These are phyloP conservation scores for Phytophthora nicotianae DNA, from an alignment of 352 stramenopile genomes.

Conservation along the genomic window DNA sequence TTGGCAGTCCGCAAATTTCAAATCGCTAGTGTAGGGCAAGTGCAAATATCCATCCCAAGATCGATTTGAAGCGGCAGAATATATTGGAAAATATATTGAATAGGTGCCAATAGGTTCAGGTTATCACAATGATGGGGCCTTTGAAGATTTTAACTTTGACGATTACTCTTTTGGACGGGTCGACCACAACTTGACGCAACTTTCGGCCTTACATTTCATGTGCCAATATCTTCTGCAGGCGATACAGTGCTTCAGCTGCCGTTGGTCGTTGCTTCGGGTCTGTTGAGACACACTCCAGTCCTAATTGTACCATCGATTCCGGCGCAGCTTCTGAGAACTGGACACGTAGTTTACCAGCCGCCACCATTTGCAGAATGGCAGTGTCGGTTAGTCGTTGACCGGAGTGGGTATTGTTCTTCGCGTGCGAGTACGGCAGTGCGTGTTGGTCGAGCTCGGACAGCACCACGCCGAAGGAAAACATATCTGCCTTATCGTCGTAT, in stretches of 20 bases:
- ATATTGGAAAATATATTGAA: constrained; percentile 29
- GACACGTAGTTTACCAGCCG: constrained; percentile 41
- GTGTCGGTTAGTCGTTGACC: constrained; percentile 38
- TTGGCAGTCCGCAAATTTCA: constrained; percentile 12
- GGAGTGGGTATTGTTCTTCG: constrained; percentile 15
- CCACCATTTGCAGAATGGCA: constrained; percentile 52
- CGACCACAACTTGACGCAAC: constrained; percentile 4
- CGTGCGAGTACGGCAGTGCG: constrained; percentile 33
- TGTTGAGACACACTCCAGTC: constrained; percentile 38
- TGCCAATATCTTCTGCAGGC: constrained; percentile 35
- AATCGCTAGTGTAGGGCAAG: constrained; percentile 8
- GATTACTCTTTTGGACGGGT: neutral
- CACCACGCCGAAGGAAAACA: constrained; percentile 57
- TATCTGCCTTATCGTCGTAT: constrained; percentile 52
- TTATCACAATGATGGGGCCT: constrained; percentile 13
- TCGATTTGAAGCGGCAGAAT: constrained; percentile 26
- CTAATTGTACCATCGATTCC: constrained; percentile 32
- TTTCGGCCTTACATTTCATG: constrained; percentile 20
- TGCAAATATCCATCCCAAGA: constrained; percentile 24
- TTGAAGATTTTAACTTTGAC: constrained; percentile 22
- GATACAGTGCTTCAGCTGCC: constrained; percentile 47
- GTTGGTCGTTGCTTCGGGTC: constrained; percentile 41
- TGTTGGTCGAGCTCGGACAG: constrained; percentile 46
- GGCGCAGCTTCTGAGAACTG: constrained; percentile 37
- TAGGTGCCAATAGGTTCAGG: constrained; percentile 26